Percentiles rank a stretch among this genome's conserved stretches.
phyloP scores from a whole-genome alignment of 306 rosid species.

The Cyamopsis tetragonoloba region DNA sequence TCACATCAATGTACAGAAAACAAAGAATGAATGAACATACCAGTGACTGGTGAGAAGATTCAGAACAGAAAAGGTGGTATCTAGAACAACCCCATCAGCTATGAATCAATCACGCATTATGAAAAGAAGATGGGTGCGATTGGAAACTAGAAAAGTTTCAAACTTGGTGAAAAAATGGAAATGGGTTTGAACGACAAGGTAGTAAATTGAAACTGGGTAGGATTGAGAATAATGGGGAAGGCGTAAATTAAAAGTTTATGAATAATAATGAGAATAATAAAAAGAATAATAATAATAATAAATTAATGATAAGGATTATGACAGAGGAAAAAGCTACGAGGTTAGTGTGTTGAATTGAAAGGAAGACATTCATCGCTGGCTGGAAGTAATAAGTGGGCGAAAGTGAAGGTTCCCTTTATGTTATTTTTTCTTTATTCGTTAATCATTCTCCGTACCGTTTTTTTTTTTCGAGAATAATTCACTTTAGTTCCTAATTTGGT shows the following conservation, averaged over 20 bases:
- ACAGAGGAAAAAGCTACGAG: slow-evolving; percentile 34
- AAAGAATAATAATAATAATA: neutral
- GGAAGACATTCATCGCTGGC: slow-evolving; percentile 31
- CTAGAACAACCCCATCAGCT: neutral
- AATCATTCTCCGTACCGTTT: slow-evolving; percentile 27
- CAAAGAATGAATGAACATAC: slow-evolving; percentile 23
- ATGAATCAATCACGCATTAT: slow-evolving; percentile 7
- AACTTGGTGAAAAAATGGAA: slow-evolving; percentile 20
- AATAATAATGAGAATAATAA: neutral
- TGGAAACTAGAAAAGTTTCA: slow-evolving; percentile 29
- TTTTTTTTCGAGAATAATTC: too few relatives aligned
- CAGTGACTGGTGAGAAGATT: slow-evolving; percentile 13
- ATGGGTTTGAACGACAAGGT: slow-evolving; percentile 24
- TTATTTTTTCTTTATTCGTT: slow-evolving; percentile 20
- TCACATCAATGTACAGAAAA: slow-evolving; percentile 18
- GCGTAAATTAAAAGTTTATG: slow-evolving; percentile 4
- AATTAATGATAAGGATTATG: slow-evolving; percentile 23
- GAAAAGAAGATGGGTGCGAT: slow-evolving; percentile 20
- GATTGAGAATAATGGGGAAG: slow-evolving; percentile 17
- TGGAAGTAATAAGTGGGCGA: slow-evolving; percentile 17
- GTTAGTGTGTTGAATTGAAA: neutral
- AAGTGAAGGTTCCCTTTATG: slow-evolving; percentile 8
- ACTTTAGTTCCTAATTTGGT: too few relatives aligned
- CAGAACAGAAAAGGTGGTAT: neutral
- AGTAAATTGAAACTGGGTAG: slow-evolving; percentile 12